Evolutionary conservation across 495 filamentous ascomycete genomes (phyloP).

Genomic region (Penicillium alfredii): DNA sequence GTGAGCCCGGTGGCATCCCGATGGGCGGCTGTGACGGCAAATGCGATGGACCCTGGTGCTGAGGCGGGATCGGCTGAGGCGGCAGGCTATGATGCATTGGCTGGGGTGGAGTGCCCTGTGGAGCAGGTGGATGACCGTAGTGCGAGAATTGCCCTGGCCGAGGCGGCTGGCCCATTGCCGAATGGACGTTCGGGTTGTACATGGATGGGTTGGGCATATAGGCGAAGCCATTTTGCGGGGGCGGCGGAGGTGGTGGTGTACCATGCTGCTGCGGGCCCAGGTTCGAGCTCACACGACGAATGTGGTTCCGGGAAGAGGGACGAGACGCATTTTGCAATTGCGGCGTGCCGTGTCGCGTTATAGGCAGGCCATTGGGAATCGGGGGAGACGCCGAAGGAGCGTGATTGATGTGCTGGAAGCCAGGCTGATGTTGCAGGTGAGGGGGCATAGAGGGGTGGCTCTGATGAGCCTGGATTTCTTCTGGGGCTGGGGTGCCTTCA

Average conservation of each 20-base stretch:
- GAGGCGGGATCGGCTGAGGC: constrained; percentile 30
- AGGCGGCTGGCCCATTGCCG: constrained; percentile 35
- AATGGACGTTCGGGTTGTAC: constrained; percentile 66
- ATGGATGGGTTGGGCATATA: constrained; percentile 84
- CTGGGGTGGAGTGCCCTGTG: constrained; percentile 24
- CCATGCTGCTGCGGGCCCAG: constrained; percentile 59
- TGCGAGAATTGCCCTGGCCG: constrained; percentile 44
- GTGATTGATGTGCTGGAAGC: constrained; percentile 74
- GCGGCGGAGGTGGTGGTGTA: constrained; percentile 54
- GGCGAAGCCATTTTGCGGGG: constrained; percentile 66
- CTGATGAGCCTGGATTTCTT: constrained; percentile 46
- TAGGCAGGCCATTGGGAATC: constrained; percentile 70
- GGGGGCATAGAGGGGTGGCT: constrained; percentile 56
- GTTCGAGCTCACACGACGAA: constrained; percentile 68
- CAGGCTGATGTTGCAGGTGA: constrained; percentile 68
- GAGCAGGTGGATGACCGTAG: constrained; percentile 41
- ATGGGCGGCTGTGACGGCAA: constrained; percentile 41
- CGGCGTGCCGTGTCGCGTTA: constrained; percentile 71
- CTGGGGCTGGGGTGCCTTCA: constrained; percentile 57
- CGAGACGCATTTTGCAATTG: constrained; percentile 71
- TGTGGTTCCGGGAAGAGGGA: constrained; percentile 75
- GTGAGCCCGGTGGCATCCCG: constrained; percentile 33
- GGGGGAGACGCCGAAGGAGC: constrained; percentile 88
- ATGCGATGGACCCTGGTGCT: constrained; percentile 30
- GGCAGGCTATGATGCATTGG: constrained; percentile 26